Evolutionary conservation across 1,284 basidiomycete species (phyloP), one percentile per base, ranked within the genome.

Genomic region (Meripilus lineatus): DNA sequence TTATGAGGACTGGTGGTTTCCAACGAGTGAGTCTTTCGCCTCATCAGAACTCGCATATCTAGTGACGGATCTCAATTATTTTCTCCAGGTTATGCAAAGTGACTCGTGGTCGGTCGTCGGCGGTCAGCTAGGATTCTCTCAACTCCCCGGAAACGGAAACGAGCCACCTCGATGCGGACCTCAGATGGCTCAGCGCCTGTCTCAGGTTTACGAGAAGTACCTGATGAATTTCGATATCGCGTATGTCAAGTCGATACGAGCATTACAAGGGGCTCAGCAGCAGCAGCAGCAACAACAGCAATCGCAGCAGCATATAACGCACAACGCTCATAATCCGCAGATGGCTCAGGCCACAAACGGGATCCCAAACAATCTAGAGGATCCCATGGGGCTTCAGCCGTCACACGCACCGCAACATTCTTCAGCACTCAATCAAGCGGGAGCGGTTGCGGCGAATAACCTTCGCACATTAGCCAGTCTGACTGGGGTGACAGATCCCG

Each of bases 61-160:
- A 20, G 7, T 42, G n/a, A n/a, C n/a, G n/a, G n/a, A n/a, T n/a
- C n/a, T n/a, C n/a, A n/a, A n/a, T n/a, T n/a, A n/a, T n/a, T n/a
- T n/a, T n/a, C n/a, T n/a, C n/a, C n/a, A n/a, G n/a, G n/a, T n/a
- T n/a, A n/a, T n/a, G n/a, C n/a, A n/a, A n/a, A n/a, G n/a, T n/a
- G n/a, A n/a, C n/a, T n/a, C 70, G 43, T 89, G 85, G 86, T 57
- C 72, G 11, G 62, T 79, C 36, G 75, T 89, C 47, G 85, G 75
- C 10, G 84, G 70, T 11, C 72, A 71, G 30, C 65, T 89, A 57
- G 80, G 79, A 5, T 79, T 81, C 52, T 69, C 79, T 2, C 68
- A 77, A 40, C 80, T 85, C 48, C 75, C 77, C 3, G 79, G 70
- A 2, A 74, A 61, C 8, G 75, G 75, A 3, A 57, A 63, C 2